These are phyloP conservation scores for Linum usitatissimum DNA, from an alignment of 345 rosid genomes.

Conservation along the genomic window DNA sequence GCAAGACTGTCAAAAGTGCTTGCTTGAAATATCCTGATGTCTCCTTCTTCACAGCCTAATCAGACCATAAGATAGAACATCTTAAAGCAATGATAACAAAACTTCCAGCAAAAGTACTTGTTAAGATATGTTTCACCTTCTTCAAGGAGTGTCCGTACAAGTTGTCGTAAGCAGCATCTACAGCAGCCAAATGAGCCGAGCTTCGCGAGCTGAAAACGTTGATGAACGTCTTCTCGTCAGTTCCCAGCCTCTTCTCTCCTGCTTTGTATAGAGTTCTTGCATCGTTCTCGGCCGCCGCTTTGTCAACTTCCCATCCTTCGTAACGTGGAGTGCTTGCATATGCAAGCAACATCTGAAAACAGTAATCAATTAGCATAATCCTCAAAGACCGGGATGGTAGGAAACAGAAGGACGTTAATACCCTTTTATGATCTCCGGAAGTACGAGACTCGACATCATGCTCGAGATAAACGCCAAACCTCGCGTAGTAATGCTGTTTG, in stretches of 20 bases:
- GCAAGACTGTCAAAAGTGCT: slow-evolving; percentile 42
- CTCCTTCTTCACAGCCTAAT: slow-evolving; percentile 51
- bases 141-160: slow-evolving; percentile 38
- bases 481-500: slow-evolving; percentile 43
- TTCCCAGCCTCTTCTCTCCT: slow-evolving; percentile 55
- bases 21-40: slow-evolving; percentile 48
- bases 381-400: too few relatives aligned
- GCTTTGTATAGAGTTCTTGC: slow-evolving; percentile 52
- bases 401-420: slow-evolving; percentile 12
- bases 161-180: slow-evolving; percentile 29
- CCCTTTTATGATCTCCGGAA: slow-evolving; percentile 48
- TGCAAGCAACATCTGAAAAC: slow-evolving; percentile 45
- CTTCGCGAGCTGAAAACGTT: slow-evolving; percentile 45
- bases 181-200: slow-evolving; percentile 47
- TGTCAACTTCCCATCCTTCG: slow-evolving; percentile 46
- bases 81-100: not conserved
- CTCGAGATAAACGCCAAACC: slow-evolving; percentile 36
- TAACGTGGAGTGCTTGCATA: slow-evolving; percentile 33
- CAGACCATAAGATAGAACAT: not conserved
- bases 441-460: slow-evolving; percentile 28
- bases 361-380: slow-evolving; percentile 5
- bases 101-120: not conserved
- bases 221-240: slow-evolving; percentile 64
- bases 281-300: slow-evolving; percentile 30
- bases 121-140: slow-evolving; percentile 31